Percentiles rank a stretch among this genome's conserved stretches.
These are phyloP conservation scores for Monosporozyma siamensis DNA, from an alignment of 805 yeast species.

Conservation along the genomic window DNA sequence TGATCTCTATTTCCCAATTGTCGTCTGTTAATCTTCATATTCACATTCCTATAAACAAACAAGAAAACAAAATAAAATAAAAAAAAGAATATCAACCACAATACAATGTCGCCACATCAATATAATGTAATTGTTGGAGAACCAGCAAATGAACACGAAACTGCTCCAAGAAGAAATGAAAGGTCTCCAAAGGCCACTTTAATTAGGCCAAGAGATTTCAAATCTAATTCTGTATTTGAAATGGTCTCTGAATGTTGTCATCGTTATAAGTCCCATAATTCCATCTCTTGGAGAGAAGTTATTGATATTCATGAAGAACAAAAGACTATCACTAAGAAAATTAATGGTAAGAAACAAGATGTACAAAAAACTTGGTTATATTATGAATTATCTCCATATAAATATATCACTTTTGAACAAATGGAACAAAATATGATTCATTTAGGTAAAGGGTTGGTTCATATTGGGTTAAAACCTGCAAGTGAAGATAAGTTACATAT, in stretches of 20 bases:
- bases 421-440: conserved; percentile 40
- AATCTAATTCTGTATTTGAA: conserved; percentile 63
- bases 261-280: conserved; percentile 43
- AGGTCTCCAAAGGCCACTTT: conserved; percentile 37
- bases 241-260: conserved; percentile 52
- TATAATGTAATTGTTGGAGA: conserved; percentile 56
- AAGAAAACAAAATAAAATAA: too few species aligned
- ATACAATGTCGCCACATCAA: conserved; percentile 13
- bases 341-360: conserved; percentile 65
- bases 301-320: conserved; percentile 66
- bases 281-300: conserved; percentile 74
- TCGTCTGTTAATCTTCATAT: too few species aligned
- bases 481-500: conserved; percentile 62
- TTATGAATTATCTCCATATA: conserved; percentile 70
- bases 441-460: conserved; percentile 67
- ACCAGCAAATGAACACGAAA: conserved; percentile 59
- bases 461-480: conserved; percentile 59
- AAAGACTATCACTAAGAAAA: conserved; percentile 60
- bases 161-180: conserved; percentile 71
- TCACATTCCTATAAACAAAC: too few species aligned
- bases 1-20: too few species aligned
- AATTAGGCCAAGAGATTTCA: conserved; percentile 52
- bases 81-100: too few species aligned
- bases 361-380: conserved; percentile 83
- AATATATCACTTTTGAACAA: conserved; percentile 53